Conservation (phyloP, 331 rosid species). For the Acacia concinna region DNA sequence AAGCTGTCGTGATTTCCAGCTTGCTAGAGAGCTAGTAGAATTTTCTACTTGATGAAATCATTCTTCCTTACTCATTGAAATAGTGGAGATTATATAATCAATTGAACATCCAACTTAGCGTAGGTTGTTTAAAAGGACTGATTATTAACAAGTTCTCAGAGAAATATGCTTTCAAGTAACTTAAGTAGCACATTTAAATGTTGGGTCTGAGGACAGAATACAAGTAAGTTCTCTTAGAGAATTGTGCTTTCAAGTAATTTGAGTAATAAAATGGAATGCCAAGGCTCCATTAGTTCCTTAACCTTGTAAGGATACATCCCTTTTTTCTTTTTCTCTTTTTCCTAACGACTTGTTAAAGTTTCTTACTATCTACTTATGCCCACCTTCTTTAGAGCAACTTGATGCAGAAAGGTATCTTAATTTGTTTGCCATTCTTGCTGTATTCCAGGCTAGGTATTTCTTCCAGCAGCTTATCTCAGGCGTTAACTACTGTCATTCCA, state of each 20-base stretch:
- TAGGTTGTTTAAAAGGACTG: neutral
- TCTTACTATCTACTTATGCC: no score
- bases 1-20: neutral
- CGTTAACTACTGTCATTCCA: slow-evolving; percentile 60
- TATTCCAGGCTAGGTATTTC: slow-evolving; percentile 68
- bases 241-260: neutral
- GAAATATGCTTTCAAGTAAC: neutral
- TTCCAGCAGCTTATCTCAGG: slow-evolving; percentile 76
- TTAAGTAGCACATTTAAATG: no score
- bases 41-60: neutral
- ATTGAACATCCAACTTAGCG: neutral
- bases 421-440: neutral
- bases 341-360: neutral
- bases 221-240: neutral
- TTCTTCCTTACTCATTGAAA: neutral
- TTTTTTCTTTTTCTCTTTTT: neutral
- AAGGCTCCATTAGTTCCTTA: neutral
- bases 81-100: neutral
- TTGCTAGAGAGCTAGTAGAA: neutral
- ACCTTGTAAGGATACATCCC: neutral
- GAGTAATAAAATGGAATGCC: neutral
- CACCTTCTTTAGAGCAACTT: neutral
- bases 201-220: neutral
- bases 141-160: no score
- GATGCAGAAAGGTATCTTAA: neutral